Percentiles rank a stretch among this genome's conserved stretches.
Evolutionary conservation across 2,329 filamentous ascomycete genomes (phyloP).

Genomic region (Aspergillus hiratsukae): DNA sequence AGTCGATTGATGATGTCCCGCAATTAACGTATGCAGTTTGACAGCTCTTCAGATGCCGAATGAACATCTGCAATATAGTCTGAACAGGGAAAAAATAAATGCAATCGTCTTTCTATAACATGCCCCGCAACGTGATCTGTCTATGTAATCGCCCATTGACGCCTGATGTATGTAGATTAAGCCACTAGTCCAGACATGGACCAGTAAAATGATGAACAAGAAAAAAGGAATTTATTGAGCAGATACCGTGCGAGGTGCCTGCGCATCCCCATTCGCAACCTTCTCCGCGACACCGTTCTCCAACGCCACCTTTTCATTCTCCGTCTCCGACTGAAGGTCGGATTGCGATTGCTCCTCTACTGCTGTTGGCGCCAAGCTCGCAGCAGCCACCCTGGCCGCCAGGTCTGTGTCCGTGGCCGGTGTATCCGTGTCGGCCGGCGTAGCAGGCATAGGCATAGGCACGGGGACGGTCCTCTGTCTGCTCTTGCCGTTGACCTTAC

Average conservation of each 20-base stretch:
- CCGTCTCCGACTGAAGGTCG: not conserved
- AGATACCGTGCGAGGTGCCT: not conserved
- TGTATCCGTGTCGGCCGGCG: not conserved
- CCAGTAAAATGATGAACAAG: not conserved
- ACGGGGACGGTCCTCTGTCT: conserved; percentile 26
- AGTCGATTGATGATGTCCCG: not conserved
- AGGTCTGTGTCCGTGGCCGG: not conserved
- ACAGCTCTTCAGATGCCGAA: not conserved
- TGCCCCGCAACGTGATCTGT: not conserved
- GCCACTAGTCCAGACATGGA: not conserved
- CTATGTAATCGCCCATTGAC: not conserved
- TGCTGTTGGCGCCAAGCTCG: not conserved
- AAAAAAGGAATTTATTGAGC: not conserved
- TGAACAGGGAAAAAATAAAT: not conserved
- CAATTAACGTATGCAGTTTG: not conserved
- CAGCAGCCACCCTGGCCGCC: not conserved
- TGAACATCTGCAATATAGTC: not conserved
- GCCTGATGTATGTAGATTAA: not conserved
- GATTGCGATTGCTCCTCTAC: not conserved
- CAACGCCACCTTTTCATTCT: not conserved
- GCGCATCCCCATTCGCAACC: not conserved
- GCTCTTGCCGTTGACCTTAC: conserved; percentile 31
- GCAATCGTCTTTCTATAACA: not conserved
- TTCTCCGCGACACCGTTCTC: not conserved
- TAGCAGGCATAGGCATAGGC: conserved; percentile 1